phyloP scores from a whole-genome alignment of 305 asterid genomes.

The Rubia peregrina region DNA sequence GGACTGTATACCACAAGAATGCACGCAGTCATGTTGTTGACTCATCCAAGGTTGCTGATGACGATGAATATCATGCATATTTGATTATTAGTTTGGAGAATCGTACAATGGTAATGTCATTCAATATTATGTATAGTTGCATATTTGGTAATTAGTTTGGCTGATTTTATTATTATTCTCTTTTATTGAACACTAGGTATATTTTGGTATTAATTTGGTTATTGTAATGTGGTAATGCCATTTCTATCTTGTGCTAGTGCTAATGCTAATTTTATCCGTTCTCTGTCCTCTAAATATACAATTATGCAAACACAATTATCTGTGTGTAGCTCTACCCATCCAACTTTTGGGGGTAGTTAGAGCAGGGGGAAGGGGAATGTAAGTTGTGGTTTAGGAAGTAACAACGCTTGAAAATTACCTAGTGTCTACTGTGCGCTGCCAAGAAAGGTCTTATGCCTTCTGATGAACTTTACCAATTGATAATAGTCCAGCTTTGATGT shows the following conservation, averaged over 20 bases:
- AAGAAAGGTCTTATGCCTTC: neutral
- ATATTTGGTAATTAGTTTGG: no score
- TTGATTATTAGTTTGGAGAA: conserved; percentile 87
- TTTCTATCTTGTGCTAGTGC: neutral
- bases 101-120: conserved; percentile 65
- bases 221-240: conserved; percentile 70
- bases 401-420: neutral
- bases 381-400: neutral
- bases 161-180: neutral
- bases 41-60: conserved; percentile 64
- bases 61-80: conserved; percentile 97
- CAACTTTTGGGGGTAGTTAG: neutral
- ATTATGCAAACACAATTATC: neutral
- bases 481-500: neutral
- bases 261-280: conserved; percentile 3
- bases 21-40: conserved; percentile 48
- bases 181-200: neutral
- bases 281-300: neutral
- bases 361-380: neutral
- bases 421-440: neutral
- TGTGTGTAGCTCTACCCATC: neutral
- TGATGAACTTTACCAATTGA: neutral
- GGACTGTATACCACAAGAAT: conserved; percentile 98
- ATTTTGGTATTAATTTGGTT: conserved; percentile 52
- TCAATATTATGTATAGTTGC: conserved; percentile 60